phyloP scores from a whole-genome alignment of 306 rosid genomes.

The Luffa aegyptiaca region DNA sequence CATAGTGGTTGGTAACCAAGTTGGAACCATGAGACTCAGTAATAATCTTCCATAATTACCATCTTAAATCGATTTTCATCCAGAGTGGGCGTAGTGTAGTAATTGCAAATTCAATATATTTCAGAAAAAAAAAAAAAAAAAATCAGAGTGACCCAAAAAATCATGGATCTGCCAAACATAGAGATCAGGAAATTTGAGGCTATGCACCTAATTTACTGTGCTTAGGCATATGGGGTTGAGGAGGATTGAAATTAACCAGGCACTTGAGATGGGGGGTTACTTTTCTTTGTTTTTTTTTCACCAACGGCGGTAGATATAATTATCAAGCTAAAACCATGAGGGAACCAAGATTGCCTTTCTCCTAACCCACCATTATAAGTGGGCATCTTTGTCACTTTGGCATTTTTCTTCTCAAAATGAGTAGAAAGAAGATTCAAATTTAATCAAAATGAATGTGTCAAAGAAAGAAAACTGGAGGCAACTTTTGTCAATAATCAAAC shows the following conservation, averaged over 20 bases:
- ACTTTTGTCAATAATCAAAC: conserved; percentile 10
- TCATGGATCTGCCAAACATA: background rate
- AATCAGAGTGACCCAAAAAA: background rate
- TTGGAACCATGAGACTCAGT: conserved; percentile 15
- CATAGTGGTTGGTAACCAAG: background rate
- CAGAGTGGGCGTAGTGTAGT: background rate
- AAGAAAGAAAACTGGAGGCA: conserved; percentile 1
- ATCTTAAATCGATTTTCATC: background rate
- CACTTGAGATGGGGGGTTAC: background rate
- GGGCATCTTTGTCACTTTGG: conserved; percentile 15
- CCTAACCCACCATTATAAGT: conserved; percentile 17
- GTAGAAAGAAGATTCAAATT: background rate
- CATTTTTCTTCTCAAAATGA: conserved; percentile 11
- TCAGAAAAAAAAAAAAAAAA: background rate
- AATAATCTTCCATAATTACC: background rate
- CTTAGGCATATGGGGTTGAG: background rate
- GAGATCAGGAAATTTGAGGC: background rate
- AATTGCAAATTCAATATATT: background rate
- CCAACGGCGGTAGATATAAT: background rate
- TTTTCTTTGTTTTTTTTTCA: background rate
- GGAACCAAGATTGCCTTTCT: conserved; percentile 24
- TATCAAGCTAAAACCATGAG: conserved; percentile 2
- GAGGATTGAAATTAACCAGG: background rate
- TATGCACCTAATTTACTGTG: background rate
- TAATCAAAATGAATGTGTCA: background rate